Percentiles rank a stretch among this genome's conserved stretches.
Conservation (phyloP, 345 rosid genomes). For the Zanthoxylum bungeanum region DNA sequence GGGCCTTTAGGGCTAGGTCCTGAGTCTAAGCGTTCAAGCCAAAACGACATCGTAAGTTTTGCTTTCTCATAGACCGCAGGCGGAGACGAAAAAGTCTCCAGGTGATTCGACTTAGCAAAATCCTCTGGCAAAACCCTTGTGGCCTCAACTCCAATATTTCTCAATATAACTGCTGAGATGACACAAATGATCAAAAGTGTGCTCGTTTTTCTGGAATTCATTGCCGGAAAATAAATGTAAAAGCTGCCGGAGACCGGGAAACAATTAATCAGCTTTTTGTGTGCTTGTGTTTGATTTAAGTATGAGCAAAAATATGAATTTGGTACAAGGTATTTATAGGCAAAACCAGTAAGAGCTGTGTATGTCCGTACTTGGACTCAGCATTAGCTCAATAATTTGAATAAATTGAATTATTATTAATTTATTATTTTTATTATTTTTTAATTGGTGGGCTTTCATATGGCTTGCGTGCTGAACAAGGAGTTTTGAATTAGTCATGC, state of each 20-base stretch:
- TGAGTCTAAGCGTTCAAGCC: slow-evolving; percentile 30
- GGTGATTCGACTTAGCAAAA: slow-evolving; percentile 24
- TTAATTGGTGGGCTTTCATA: background rate
- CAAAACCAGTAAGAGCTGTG: background rate
- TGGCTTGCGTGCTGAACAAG: background rate
- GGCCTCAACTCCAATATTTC: slow-evolving; percentile 33
- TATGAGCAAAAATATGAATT: background rate
- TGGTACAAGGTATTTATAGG: slow-evolving; percentile 14
- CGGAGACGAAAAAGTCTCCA: slow-evolving; percentile 7
- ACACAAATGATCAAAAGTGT: slow-evolving; percentile 25
- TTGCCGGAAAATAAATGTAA: background rate
- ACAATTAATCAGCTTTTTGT: background rate
- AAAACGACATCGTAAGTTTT: slow-evolving; percentile 25
- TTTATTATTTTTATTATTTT: too few relatives aligned
- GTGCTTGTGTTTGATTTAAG: background rate
- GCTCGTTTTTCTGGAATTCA: slow-evolving; percentile 16
- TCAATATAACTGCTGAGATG: slow-evolving; percentile 20
- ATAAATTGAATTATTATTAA: background rate
- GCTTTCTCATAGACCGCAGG: slow-evolving; percentile 26
- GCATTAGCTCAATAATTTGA: background rate
- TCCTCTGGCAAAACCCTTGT: slow-evolving; percentile 34
- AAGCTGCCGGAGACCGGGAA: background rate
- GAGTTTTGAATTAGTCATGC: background rate
- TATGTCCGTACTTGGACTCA: background rate
- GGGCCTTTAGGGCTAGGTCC: slow-evolving; percentile 47